Percentiles rank a stretch among this genome's conserved stretches.
Conservation (phyloP, 345 rosid genomes). For the Citrus sinensis region DVS_A1.0 CM039163.1:51456501-51457000, state of each 20-base stretch:
- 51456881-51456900: neutral
- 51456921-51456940: neutral
- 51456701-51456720: neutral
- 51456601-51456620: too few species aligned
- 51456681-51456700: neutral
- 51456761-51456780: neutral
- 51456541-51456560: too few species aligned
- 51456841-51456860: neutral
- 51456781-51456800: neutral
- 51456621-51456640: too few species aligned
- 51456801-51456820: neutral
- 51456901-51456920: neutral
- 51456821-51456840: neutral
- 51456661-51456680: neutral
- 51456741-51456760: neutral
- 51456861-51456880: neutral
- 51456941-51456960: slow-evolving; percentile 18
- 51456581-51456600: too few species aligned
- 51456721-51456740: neutral
- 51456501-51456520: too few species aligned
- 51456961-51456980: slow-evolving; percentile 10
- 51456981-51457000: slow-evolving; percentile 12
- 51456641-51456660: neutral
- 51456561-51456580: too few species aligned
- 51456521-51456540: too few species aligned